Evolutionary conservation across 2,329 filamentous ascomycete genomes (phyloP).

Genomic region (Drechslerella coelobrocha): DNA sequence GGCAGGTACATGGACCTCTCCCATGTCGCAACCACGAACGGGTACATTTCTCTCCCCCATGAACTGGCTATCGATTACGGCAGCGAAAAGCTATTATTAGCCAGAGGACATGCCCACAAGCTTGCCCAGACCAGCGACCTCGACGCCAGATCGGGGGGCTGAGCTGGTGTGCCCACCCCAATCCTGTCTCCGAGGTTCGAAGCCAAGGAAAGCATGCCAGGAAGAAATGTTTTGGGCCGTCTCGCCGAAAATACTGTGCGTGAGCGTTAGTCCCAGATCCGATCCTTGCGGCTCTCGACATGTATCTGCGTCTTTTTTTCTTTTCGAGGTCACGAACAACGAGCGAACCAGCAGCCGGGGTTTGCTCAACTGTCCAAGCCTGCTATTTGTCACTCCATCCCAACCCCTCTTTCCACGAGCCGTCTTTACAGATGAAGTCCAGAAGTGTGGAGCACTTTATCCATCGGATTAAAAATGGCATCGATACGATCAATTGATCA

Average conservation of each 20-base stretch:
- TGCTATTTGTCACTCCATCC: slow-evolving; percentile 11
- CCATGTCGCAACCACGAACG: neutral
- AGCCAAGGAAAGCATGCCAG: neutral
- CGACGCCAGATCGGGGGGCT: slow-evolving; percentile 5
- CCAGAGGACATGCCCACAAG: no score
- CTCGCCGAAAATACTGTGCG: slow-evolving; percentile 31
- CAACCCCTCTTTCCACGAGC: neutral
- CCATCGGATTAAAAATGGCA: no score
- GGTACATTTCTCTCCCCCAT: no score
- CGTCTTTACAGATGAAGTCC: neutral
- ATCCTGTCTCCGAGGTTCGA: neutral
- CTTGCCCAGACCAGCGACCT: slow-evolving; percentile 1
- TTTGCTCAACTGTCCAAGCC: neutral
- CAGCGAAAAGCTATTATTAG: neutral
- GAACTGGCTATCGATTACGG: neutral
- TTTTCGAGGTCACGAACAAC: neutral
- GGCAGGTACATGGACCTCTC: neutral
- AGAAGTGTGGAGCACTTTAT: no score
- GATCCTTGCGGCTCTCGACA: slow-evolving; percentile 20
- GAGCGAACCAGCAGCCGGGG: neutral
- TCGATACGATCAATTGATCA: no score
- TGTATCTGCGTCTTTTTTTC: slow-evolving; percentile 2
- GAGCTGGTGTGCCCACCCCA: neutral
- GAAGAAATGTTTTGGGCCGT: slow-evolving; percentile 11
- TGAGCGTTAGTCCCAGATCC: neutral